Conservation (phyloP, 2,329 filamentous ascomycete species). For the Alternaria longipes region DNA sequence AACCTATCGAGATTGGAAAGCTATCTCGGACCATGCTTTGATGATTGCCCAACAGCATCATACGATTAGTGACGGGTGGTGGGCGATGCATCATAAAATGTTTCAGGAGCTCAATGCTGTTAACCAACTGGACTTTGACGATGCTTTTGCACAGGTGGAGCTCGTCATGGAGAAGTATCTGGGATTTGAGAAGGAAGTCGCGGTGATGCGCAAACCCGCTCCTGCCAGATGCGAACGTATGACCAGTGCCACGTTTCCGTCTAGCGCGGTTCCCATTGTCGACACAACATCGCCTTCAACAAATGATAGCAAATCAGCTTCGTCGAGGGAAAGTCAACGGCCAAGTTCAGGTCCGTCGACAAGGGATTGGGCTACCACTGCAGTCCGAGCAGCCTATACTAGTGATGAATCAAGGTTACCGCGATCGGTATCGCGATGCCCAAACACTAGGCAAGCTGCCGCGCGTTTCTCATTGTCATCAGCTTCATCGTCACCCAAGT, state of each 20-base stretch:
- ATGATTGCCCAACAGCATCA: not conserved
- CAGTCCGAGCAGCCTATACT: accelerated
- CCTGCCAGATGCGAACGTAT: not conserved
- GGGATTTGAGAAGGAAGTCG: not conserved
- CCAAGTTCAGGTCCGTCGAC: not conserved
- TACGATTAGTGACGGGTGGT: not conserved
- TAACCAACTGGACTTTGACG: not conserved
- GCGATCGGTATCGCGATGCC: no score
- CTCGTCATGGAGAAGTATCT: not conserved
- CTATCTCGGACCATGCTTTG: not conserved
- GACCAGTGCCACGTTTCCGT: not conserved
- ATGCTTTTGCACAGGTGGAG: not conserved
- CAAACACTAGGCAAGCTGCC: not conserved
- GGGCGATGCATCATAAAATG: not conserved
- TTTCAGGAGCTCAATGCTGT: not conserved
- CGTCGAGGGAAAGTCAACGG: not conserved
- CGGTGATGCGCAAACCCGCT: not conserved
- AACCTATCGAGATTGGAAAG: not conserved
- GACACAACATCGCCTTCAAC: no score
- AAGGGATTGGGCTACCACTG: no score
- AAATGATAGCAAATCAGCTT: accelerated
- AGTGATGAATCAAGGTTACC: not conserved
- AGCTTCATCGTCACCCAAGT: not conserved
- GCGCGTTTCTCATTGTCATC: not conserved
- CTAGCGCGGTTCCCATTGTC: not conserved